Evolutionary conservation across 768 basidiomycete genomes (phyloP).

Genomic region (Mycena rosella): DNA sequence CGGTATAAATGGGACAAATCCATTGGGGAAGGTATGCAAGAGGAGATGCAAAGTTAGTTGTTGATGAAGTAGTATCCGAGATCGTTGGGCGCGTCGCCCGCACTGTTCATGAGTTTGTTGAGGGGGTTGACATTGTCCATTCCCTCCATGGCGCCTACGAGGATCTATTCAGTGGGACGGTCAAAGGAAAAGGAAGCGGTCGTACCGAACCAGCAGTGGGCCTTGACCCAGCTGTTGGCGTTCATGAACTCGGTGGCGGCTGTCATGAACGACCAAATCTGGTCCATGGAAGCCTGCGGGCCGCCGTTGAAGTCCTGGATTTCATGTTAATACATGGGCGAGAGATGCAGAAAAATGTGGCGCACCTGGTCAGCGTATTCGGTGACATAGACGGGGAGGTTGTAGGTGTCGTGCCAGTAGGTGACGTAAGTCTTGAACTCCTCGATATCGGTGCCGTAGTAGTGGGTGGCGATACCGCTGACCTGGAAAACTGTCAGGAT

Average conservation of each 20-base stretch:
- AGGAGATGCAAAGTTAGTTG: constrained; percentile 21
- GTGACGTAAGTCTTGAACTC: constrained; percentile 39
- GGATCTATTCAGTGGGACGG: not conserved
- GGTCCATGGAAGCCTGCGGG: constrained; percentile 51
- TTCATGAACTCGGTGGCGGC: constrained; percentile 62
- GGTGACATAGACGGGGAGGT: constrained; percentile 49
- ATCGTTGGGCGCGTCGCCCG: constrained; percentile 59
- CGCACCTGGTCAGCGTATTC: constrained; percentile 79
- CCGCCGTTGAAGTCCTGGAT: constrained; percentile 69
- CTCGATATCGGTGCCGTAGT: constrained; percentile 66
- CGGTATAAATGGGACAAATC: constrained; percentile 30
- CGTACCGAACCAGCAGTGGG: constrained; percentile 75
- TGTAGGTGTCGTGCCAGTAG: constrained; percentile 53
- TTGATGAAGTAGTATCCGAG: constrained; percentile 49
- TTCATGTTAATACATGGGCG: not conserved
- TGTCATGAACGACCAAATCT: constrained; percentile 64
- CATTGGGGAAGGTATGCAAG: constrained; percentile 12
- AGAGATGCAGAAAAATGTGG: not conserved
- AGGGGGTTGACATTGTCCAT: constrained; percentile 67
- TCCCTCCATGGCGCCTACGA: constrained; percentile 44
- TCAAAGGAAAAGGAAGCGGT: constrained; percentile 7
- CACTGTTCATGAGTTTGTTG: constrained; percentile 64
- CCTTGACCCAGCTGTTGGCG: constrained; percentile 52
- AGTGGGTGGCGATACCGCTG: constrained; percentile 72
- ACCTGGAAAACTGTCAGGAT: constrained; percentile 53